Base-by-base conservation (phyloP, 2,329 filamentous ascomycete genomes). In the Phialocephala sp. region DNA sequence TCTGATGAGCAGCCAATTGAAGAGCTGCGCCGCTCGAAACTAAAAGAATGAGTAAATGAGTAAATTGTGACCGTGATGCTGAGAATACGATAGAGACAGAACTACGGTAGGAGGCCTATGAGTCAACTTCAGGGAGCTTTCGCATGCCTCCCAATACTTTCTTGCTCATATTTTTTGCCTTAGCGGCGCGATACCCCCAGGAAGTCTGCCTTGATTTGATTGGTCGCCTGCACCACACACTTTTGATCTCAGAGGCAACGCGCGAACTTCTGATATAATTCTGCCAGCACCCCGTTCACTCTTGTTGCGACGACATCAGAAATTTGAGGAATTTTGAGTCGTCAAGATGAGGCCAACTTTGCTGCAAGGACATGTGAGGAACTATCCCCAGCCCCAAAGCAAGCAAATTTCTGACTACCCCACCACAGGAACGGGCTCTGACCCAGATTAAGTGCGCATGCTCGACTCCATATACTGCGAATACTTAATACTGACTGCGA, bases 291-390 rank as follows among this genome's bases (percentile, higher is more conserved):
- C 62, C 15, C 24, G 18, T 8, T 27, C 57, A 27, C 35, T 65
- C 50, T 24, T 41, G 24, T 52, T 59, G 22, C 15, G 37, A 58
- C 52, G 35, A 41, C 35, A 37, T 57, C 18, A 22, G 20, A 57
- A 20, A 22, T 57, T 57, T 14, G 52, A 56, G 41, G 43, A 63
- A 66, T 58, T 59, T 54, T 45, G 54, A 69, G 62, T 67, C 65
- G 77, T 80, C 83, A 93, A 81, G 69, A 99, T 99, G 95, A 93
- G 95, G 85, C 95, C 95, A 78, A 96, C 97, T 81, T 86, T 99
- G 76, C 87, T 99, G 76, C 90, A 93, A 80, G 95, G 95, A 81
- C 95, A 99, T 89, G 89, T 90, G 80, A 75, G 84, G 80, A 45
- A n/a, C 54, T 32, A 36, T 8, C 55, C 50, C 9, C 12, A 32